These are phyloP conservation scores for Kondoa malvinella DNA, from an alignment of 768 basidiomycete genomes.

Conservation along the genomic window DNA sequence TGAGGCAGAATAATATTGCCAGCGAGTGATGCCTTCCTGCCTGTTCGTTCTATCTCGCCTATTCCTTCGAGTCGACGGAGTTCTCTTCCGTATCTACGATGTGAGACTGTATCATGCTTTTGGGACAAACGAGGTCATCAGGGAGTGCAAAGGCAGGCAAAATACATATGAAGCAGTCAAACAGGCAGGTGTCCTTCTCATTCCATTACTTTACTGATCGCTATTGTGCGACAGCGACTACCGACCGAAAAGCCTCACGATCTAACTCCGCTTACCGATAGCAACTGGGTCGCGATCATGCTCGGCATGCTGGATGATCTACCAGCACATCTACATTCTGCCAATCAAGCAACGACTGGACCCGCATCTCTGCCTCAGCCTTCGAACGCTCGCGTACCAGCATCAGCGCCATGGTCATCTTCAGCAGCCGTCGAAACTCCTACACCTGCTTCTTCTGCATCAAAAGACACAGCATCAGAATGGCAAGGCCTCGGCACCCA, in stretches of 20 bases:
- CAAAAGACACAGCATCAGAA: not conserved
- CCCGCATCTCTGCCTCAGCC: not conserved
- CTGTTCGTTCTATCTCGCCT: constrained; percentile 79
- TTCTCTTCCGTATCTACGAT: constrained; percentile 77
- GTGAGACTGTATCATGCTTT: constrained; percentile 82
- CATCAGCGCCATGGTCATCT: not conserved
- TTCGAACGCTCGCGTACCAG: not conserved
- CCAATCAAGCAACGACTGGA: not conserved
- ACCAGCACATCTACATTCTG: not conserved
- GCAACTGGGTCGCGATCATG: constrained; percentile 57
- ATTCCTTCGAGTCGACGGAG: constrained; percentile 84
- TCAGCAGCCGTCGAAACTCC: not conserved
- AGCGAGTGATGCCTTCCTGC: constrained; percentile 96
- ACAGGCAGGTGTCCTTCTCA: constrained; percentile 28
- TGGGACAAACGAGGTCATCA: constrained; percentile 43
- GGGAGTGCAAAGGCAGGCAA: constrained; percentile 80
- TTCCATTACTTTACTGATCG: not conserved
- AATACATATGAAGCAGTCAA: constrained; percentile 68
- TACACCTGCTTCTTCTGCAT: not conserved
- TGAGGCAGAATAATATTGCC: too few relatives aligned
- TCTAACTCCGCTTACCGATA: constrained; percentile 70
- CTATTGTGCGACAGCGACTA: constrained; percentile 11
- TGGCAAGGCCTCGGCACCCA: constrained; percentile 68
- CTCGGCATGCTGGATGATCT: constrained; percentile 35
- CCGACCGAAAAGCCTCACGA: constrained; percentile 40